These are phyloP conservation scores for Talaromyces sp. DNA, from an alignment of 2,329 filamentous ascomycete genomes.

Conservation along the genomic window DNA sequence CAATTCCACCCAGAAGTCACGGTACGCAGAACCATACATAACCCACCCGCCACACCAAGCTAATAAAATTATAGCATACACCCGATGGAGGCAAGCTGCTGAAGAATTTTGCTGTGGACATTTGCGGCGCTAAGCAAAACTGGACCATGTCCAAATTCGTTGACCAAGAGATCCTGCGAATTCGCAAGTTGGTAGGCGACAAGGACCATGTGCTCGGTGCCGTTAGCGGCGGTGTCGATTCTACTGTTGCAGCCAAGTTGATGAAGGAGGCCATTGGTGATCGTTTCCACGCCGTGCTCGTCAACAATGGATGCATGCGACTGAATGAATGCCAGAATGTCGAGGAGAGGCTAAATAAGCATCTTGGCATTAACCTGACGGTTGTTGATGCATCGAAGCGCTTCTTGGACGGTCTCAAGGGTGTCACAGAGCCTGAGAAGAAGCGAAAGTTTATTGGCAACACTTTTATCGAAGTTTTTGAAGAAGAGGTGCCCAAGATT, in stretches of 20 bases:
- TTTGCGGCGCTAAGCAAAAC: conserved; percentile 69
- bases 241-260: conserved; percentile 77
- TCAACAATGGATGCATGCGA: conserved; percentile 82
- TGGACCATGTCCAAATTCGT: conserved; percentile 88
- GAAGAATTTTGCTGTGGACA: conserved; percentile 75
- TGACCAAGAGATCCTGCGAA: conserved; percentile 72
- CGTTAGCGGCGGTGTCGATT: conserved; percentile 80
- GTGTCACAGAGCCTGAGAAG: conserved; percentile 72
- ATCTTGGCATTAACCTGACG: conserved; percentile 85
- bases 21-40: neutral
- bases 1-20: conserved; percentile 57
- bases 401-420: conserved; percentile 72
- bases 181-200: conserved; percentile 74
- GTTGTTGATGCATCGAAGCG: conserved; percentile 72
- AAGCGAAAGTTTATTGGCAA: conserved; percentile 86
- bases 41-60: neutral
- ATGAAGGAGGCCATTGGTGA: conserved; percentile 84
- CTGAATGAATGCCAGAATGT: conserved; percentile 79
- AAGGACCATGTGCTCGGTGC: conserved; percentile 77
- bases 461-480: conserved; percentile 72
- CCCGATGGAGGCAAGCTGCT: conserved; percentile 64
- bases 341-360: conserved; percentile 68
- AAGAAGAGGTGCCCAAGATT: conserved; percentile 67
- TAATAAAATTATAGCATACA: conserved; percentile 49
- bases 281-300: conserved; percentile 76